These are phyloP conservation scores for Globisporangium abappressorium DNA, from an alignment of 352 stramenopile species.

Conservation along the genomic window DNA sequence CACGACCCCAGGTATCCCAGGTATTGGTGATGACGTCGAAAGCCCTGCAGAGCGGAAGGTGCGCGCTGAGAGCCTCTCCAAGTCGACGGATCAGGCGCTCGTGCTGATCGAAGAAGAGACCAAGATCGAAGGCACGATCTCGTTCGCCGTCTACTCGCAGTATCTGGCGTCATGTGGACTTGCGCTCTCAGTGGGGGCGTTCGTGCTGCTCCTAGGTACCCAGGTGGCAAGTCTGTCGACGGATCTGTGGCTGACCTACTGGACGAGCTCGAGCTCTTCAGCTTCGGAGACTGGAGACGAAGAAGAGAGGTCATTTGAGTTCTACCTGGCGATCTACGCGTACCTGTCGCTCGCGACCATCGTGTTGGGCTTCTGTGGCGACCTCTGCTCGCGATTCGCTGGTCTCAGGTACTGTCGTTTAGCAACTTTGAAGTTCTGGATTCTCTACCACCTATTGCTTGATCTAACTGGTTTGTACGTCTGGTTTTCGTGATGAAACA, in stretches of 20 bases:
- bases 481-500: slow-evolving; percentile 10
- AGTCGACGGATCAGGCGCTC: slow-evolving; percentile 10
- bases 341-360: slow-evolving; percentile 57
- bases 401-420: slow-evolving; percentile 40
- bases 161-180: slow-evolving; percentile 52
- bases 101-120: slow-evolving; percentile 47
- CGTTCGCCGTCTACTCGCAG: slow-evolving; percentile 32
- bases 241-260: slow-evolving; percentile 66
- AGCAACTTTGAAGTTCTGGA: not conserved
- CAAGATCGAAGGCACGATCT: slow-evolving; percentile 39
- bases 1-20: not conserved
- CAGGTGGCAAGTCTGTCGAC: slow-evolving; percentile 56
- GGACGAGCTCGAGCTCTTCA: slow-evolving; percentile 34
- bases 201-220: slow-evolving; percentile 35
- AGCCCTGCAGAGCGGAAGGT: not conserved
- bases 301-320: slow-evolving; percentile 23
- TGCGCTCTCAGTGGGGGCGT: slow-evolving; percentile 30
- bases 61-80: slow-evolving; percentile 12
- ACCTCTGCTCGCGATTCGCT: slow-evolving; percentile 43
- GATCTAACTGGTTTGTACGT: slow-evolving; percentile 3
- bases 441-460: not conserved
- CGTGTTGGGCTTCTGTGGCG: slow-evolving; percentile 42
- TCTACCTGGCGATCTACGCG: slow-evolving; percentile 56
- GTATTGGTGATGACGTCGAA: not conserved
- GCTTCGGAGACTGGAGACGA: not conserved